Percentiles rank a stretch among this genome's conserved stretches.
Evolutionary conservation across 2,329 filamentous ascomycete species (phyloP).

Genomic region (Arthrobotrys musiformis): DNA sequence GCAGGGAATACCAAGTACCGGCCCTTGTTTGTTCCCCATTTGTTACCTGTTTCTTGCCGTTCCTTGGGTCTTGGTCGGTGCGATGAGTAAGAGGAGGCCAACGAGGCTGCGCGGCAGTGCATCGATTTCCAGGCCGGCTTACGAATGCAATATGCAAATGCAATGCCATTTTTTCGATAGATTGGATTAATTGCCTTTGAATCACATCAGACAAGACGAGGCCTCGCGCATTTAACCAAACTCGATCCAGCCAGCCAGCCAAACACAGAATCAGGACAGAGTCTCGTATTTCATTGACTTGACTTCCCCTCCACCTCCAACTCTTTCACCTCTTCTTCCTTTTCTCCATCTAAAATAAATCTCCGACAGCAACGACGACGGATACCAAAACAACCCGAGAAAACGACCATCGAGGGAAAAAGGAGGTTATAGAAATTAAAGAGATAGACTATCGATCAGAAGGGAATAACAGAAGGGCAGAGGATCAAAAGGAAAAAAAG

Average conservation of each 20-base stretch:
- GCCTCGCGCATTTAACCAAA: conserved; percentile 2
- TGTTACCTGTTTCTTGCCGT: not conserved
- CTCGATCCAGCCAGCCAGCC: not conserved
- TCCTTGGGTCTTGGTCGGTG: not conserved
- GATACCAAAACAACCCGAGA: no score
- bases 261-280: no score
- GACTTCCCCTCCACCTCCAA: not conserved
- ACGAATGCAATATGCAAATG: conserved; percentile 38
- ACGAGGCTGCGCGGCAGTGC: conserved; percentile 33
- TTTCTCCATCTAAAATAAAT: no score
- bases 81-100: not conserved
- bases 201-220: not conserved
- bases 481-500: not conserved
- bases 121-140: conserved; percentile 14
- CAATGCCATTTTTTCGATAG: not conserved
- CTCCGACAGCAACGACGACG: not conserved
- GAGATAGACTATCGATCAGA: no score
- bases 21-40: not conserved
- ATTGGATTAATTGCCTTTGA: not conserved
- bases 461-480: no score
- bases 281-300: conserved; percentile 2
- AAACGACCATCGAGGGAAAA: no score
- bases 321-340: not conserved
- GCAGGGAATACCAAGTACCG: not conserved
- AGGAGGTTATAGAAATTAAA: no score